These are phyloP conservation scores for Ascosphaera apis DNA, from an alignment of 2,329 filamentous ascomycete species.

Conservation along the genomic window DNA sequence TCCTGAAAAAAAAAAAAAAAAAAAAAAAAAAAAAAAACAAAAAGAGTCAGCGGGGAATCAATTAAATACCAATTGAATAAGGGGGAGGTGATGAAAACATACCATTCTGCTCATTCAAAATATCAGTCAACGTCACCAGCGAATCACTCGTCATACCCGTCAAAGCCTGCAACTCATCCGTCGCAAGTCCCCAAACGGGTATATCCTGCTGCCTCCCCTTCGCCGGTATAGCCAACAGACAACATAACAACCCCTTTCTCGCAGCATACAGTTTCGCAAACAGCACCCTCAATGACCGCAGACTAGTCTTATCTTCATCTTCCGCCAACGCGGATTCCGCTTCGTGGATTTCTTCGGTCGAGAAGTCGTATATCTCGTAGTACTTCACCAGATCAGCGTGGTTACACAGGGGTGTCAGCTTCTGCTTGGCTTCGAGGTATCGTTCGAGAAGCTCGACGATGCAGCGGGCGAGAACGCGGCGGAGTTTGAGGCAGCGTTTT, in stretches of 20 bases:
- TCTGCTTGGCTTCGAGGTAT: conserved; percentile 46
- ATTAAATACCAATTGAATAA: neutral
- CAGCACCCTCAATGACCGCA: conserved; percentile 58
- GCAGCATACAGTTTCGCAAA: conserved; percentile 60
- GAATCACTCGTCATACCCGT: conserved; percentile 37
- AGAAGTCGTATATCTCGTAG: conserved; percentile 71
- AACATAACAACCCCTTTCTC: conserved; percentile 69
- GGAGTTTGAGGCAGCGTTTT: conserved; percentile 57
- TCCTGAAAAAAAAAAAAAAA: no score
- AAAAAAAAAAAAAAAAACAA: no score
- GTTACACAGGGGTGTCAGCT: conserved; percentile 50
- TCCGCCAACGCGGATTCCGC: conserved; percentile 39
- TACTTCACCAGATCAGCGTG: conserved; percentile 74
- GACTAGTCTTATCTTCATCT: conserved; percentile 55
- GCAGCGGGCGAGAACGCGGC: conserved; percentile 48
- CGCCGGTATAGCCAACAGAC: conserved; percentile 67
- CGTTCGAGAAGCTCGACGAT: conserved; percentile 47
- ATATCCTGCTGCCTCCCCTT: conserved; percentile 58
- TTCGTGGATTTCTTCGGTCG: conserved; percentile 46
- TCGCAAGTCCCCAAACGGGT: conserved; percentile 52
- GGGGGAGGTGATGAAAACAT: conserved; percentile 17
- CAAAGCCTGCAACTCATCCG: conserved; percentile 48
- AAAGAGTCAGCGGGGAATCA: no score
- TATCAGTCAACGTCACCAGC: conserved; percentile 40
- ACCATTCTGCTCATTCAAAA: conserved; percentile 64